Base-by-base conservation (phyloP, 352 stramenopile genomes). In the Thalassiosira mediterranea region DNA sequence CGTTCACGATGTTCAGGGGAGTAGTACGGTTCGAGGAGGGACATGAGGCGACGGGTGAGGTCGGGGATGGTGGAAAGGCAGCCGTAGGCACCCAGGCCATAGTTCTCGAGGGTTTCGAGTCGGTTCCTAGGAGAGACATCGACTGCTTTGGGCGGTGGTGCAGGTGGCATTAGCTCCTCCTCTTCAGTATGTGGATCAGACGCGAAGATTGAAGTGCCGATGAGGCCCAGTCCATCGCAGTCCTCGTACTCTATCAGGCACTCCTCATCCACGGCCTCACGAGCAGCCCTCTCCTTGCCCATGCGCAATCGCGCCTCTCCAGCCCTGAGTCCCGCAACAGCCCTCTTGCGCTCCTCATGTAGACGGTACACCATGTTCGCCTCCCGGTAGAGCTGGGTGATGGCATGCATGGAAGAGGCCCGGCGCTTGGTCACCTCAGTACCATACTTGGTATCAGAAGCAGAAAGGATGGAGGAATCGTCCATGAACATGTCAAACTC, bases 281-380 rank as follows among this genome's bases (percentile, higher is more conserved):
- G 5, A 4, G 49, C 21, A 1, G 8, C 32, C 49, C 59, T 84
- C 65, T 65, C 58, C 64, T 63, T 83, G 34, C 58, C 67, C 21
- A 40, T 48, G 56, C 28, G 38, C 38, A 90, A 48, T 60, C 84
- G 26, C 44, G 49, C 54, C 52, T 78, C 61, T 4, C 70, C 77
- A 10, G 78, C 51, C 49, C 54, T 32, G 19, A 88, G 57, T 3
- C 71, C 75, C 23, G 49, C 44, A 2, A 83, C 67, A 13, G 86
- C 56, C 17, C 49, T 64, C 63, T 80, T 79, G 25, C 84, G 64
- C 60, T 89, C 81, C 59, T 86, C 54, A 31, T 89, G 84, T 23
- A 88, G 40, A 11, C 74, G 73, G 57, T 71, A 63, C 1, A 88
- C 57, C 34, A 64, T 73, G 51, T 79, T 71, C 19, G 75, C 64